Percentiles rank a stretch among this genome's conserved stretches.
phyloP scores from a whole-genome alignment of 73 alveolate species.

The Paramecium primaurelia region DNA sequence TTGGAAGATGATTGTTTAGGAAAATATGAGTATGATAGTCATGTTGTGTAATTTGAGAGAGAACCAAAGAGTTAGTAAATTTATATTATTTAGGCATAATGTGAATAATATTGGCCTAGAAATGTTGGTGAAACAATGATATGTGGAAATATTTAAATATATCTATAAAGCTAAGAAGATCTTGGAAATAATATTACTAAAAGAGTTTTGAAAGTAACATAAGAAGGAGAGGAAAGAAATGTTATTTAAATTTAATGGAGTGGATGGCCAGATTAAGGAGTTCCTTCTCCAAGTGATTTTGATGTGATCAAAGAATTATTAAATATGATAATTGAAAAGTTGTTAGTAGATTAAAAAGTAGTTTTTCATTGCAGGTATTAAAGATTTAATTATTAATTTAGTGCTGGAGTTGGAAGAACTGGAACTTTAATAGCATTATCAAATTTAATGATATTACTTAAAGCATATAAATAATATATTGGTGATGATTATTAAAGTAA shows the following conservation, averaged over 20 bases:
- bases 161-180: conserved; percentile 68
- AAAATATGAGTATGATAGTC: conserved; percentile 76
- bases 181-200: conserved; percentile 66
- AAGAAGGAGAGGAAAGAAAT: not conserved
- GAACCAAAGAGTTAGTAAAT: conserved; percentile 76
- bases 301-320: conserved; percentile 46
- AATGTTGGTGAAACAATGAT: conserved; percentile 62
- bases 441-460: conserved; percentile 48
- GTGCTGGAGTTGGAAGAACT: conserved; percentile 98
- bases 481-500: not conserved
- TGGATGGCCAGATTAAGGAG: conserved; percentile 95
- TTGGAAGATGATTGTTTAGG: conserved; percentile 94
- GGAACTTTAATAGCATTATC: conserved; percentile 88
- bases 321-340: conserved; percentile 16
- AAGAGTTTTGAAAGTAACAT: conserved; percentile 66
- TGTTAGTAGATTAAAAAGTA: conserved; percentile 61
- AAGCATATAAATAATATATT: not conserved
- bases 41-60: conserved; percentile 89
- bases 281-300: conserved; percentile 75
- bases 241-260: conserved; percentile 45
- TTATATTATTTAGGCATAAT: conserved; percentile 56
- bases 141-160: conserved; percentile 58
- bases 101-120: conserved; percentile 90
- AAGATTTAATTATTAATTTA: not conserved
- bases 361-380: conserved; percentile 87